Base-by-base conservation (phyloP, 75 land plant genomes). In the Pinus taeda region DNA sequence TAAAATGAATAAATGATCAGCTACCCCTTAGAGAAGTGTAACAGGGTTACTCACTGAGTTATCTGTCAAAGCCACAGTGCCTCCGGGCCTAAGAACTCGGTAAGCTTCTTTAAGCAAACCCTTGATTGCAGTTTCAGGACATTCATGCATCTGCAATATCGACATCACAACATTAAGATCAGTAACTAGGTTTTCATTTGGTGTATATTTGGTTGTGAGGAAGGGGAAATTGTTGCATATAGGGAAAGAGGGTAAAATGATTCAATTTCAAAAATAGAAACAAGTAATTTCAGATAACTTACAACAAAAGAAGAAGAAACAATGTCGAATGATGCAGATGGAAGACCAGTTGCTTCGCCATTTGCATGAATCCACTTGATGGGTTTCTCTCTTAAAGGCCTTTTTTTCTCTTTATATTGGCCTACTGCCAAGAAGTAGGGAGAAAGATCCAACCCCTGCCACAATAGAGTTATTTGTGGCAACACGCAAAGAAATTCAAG, bases 371-470 rank as follows among this genome's bases (percentile, higher is more conserved):
- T 76, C 96, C 96, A 95, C 33, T 79, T 84, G 60, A 91, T 90
- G 72, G 59, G 77, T 62, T 80, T 85, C 59, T 60, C 81, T 80
- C 83, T 74, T 36, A 76, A 20, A 33, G 37, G 71, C 76, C 78
- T 75, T 74, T 57, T 75, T 77, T 88, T 95, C 76, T 95, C 94
- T 81, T 85, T 95, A 73, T 80, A 82, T 74, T 91, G 88, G 59
- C 94, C 98, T 42, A 95, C 98, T 55, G 98, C 90, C 65, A 95
- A 89, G 72, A 93, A 95, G 83, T 95, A 91, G 21, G 98, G 96
- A 55, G 98, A 95, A 80, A 95, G 79, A 82, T 95, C 98, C 24
- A 95, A 81, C 22, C 98, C 98, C 98, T 95, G 85, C 15, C 64
- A 33, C 14, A 70, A 60, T 22, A 49, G n/a, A 74, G 30, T 26